Conservation (phyloP, 768 basidiomycete genomes). For the Russula virescens region DNA sequence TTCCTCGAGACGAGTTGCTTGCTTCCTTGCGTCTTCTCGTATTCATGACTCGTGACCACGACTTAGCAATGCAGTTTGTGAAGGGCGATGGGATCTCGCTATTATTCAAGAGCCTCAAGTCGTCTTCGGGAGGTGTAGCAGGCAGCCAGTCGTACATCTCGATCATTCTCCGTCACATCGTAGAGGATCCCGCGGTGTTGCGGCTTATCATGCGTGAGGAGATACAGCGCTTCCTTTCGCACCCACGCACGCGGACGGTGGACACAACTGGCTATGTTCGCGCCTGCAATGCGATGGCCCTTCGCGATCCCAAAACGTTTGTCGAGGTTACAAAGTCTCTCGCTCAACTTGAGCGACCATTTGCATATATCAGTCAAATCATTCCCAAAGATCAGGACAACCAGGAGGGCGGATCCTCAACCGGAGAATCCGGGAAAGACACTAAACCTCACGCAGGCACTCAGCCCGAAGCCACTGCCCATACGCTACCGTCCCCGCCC, state of each 20-base stretch:
- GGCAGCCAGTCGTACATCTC: slow-evolving; percentile 80
- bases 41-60: slow-evolving; percentile 70
- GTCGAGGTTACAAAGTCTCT: slow-evolving; percentile 63
- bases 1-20: slow-evolving; percentile 77
- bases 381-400: slow-evolving; percentile 25
- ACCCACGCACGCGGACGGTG: slow-evolving; percentile 59
- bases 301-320: slow-evolving; percentile 76
- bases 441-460: slow-evolving; percentile 19
- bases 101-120: slow-evolving; percentile 64
- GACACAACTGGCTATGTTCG: slow-evolving; percentile 73
- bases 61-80: slow-evolving; percentile 60
- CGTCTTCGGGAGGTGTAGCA: slow-evolving; percentile 42
- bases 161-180: slow-evolving; percentile 85
- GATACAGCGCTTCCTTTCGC: slow-evolving; percentile 73
- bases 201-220: slow-evolving; percentile 75
- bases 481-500: slow-evolving; percentile 26
- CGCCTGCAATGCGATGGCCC: slow-evolving; percentile 68
- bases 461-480: slow-evolving; percentile 26
- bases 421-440: slow-evolving; percentile 23
- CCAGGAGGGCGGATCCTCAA: background rate
- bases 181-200: slow-evolving; percentile 68
- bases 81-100: slow-evolving; percentile 54
- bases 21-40: slow-evolving; percentile 80
- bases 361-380: slow-evolving; percentile 30
- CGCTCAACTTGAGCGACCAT: slow-evolving; percentile 69